Evolutionary conservation across 2,329 filamentous ascomycete species (phyloP), one percentile per base, ranked within the genome.

Genomic region (Fusarium pininemorale): DNA sequence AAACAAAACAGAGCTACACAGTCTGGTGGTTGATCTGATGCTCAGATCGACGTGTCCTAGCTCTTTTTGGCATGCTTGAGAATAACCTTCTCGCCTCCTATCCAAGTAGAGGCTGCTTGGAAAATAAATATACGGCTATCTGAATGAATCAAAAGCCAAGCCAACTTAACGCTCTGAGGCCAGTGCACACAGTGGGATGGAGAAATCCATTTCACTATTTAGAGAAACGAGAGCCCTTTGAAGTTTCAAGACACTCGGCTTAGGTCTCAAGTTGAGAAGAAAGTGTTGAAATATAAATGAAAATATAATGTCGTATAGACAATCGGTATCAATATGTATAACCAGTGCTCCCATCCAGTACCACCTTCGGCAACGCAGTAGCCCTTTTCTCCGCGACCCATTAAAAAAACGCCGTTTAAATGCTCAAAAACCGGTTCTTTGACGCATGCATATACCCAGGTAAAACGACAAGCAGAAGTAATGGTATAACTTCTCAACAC

Each of bases 381-480:
- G 35, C 50, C 73, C 67, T 66, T 77, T 78, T 70, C 69, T 63
- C 74, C 63, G 54, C 69, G 70, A 28, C 66, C 76, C 39, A 73
- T 61, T 61, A 37, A 66, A 58, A 65, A 63, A 80, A 80, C 78
- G 78, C 78, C 78, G 61, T 79, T 77, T 74, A 78, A 79, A 79
- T 79, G 78, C 78, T 79, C 70, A 77, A 75, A 47, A 69, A 61
- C 76, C 70, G 58, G 47, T 63, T 78, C 76, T 77, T 74, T 77
- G 63, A 75, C 72, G 66, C 66, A 69, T 69, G 66, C 61, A 73
- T 63, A 69, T 60, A 75, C 62, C 66, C 69, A 73, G 51, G 53
- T 63, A 70, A 70, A 50, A 66, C 54, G 65, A 60, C 51, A 56
- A 60, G 59, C 66, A 62, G 66, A 69, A 47, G 55, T 60, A 48